Percentiles rank a stretch among this genome's conserved stretches.
These are phyloP conservation scores for Harringtonia aguacate DNA, from an alignment of 2,329 filamentous ascomycete genomes.

Conservation along the genomic window DNA sequence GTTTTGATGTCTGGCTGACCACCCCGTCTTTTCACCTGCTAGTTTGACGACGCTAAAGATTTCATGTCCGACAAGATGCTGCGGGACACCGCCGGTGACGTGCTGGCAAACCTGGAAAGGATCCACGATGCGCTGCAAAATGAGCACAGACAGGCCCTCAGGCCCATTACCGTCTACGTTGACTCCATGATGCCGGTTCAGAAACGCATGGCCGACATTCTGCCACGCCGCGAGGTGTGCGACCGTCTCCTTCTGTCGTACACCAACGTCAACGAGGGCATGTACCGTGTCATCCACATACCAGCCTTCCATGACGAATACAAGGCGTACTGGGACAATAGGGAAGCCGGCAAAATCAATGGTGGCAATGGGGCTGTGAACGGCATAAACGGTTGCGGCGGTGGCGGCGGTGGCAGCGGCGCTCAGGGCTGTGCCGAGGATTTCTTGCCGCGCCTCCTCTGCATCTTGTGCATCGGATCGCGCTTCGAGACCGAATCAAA, in stretches of 20 bases:
- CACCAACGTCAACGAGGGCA: conserved; percentile 37
- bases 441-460: conserved; percentile 43
- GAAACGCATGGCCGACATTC: conserved; percentile 46
- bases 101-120: conserved; percentile 33
- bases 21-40: not conserved
- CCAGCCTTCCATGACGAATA: conserved; percentile 41
- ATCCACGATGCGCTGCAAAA: conserved; percentile 37
- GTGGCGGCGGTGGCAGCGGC: not conserved
- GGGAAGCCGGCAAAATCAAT: conserved; percentile 30
- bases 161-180: conserved; percentile 44
- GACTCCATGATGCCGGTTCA: conserved; percentile 48
- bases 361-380: not conserved
- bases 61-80: conserved; percentile 33
- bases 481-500: conserved; percentile 40
- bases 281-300: conserved; percentile 42
- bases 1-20: not conserved
- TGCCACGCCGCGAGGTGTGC: conserved; percentile 38
- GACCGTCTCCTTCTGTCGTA: conserved; percentile 39
- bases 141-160: conserved; percentile 32
- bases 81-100: conserved; percentile 28
- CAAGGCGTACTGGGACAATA: conserved; percentile 35
- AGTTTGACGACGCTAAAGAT: conserved; percentile 44
- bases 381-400: not conserved
- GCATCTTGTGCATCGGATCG: conserved; percentile 41
- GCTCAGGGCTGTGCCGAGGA: conserved; percentile 19